Evolutionary conservation across 1,284 basidiomycete genomes (phyloP).

Genomic region (Heterobasidion parviporum): DNA sequence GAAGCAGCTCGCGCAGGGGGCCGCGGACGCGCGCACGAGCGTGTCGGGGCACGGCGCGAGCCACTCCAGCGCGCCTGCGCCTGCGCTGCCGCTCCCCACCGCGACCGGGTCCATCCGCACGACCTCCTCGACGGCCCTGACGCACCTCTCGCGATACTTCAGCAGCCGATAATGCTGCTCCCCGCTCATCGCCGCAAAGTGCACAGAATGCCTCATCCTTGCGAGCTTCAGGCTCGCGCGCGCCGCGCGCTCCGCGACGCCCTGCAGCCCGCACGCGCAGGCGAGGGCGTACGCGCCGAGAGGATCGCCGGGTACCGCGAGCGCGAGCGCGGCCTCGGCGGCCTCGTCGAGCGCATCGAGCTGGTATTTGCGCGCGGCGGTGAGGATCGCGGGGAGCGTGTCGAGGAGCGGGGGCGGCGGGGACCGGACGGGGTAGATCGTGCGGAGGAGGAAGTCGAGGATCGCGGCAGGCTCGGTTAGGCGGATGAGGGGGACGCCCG

Average conservation of each 20-base stretch:
- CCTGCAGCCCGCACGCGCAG: neutral
- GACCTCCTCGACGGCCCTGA: neutral
- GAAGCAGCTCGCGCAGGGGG: too few relatives aligned
- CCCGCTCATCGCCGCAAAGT: neutral
- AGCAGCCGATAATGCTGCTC: neutral
- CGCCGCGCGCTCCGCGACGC: neutral
- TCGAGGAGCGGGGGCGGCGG: neutral
- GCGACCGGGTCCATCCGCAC: neutral
- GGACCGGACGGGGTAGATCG: slow-evolving; percentile 2
- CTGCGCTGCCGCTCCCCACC: too few relatives aligned
- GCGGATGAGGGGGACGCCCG: neutral
- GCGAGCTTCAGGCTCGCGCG: neutral
- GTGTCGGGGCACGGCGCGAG: too few relatives aligned
- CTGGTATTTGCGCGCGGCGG: slow-evolving; percentile 1
- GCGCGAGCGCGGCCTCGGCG: neutral
- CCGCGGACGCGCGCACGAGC: too few relatives aligned
- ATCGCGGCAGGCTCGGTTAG: neutral
- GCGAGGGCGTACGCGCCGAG: neutral
- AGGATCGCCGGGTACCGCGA: neutral
- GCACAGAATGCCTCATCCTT: neutral
- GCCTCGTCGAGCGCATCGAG: neutral
- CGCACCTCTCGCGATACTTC: neutral
- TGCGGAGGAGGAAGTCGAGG: slow-evolving; percentile 2
- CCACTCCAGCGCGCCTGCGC: too few relatives aligned
- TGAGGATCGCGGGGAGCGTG: neutral